Conservation (phyloP, 2,329 filamentous ascomycete genomes). For the Aspergillus glaucus region DNA sequence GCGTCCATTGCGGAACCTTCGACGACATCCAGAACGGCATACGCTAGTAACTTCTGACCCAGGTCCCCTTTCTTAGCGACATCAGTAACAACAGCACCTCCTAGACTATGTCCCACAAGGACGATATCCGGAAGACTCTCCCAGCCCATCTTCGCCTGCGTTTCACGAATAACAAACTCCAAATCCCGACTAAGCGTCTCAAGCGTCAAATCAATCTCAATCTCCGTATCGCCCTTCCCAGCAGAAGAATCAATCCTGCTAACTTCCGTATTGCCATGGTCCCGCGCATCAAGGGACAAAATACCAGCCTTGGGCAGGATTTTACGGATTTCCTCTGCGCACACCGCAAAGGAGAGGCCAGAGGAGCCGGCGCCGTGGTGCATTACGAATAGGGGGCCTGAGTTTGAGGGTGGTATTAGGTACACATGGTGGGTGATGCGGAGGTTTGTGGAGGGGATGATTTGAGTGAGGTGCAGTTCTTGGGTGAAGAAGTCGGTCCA, state of each 20-base stretch:
- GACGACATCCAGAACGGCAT: constrained; percentile 88
- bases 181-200: constrained; percentile 68
- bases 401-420: constrained; percentile 67
- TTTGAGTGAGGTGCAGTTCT: constrained; percentile 63
- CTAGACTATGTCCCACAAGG: constrained; percentile 85
- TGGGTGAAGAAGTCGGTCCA: constrained; percentile 92
- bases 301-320: constrained; percentile 74
- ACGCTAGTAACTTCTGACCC: constrained; percentile 67
- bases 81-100: constrained; percentile 84
- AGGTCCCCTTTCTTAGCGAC: constrained; percentile 63
- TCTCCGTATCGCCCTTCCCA: constrained; percentile 14
- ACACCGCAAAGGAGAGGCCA: constrained; percentile 81
- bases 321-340: constrained; percentile 70
- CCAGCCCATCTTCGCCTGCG: constrained; percentile 67
- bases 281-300: constrained; percentile 76
- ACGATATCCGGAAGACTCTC: constrained; percentile 64
- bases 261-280: constrained; percentile 65
- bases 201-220: constrained; percentile 62
- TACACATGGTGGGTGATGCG: constrained; percentile 73
- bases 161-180: constrained; percentile 60
- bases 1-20: constrained; percentile 92
- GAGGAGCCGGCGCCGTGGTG: constrained; percentile 95
- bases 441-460: constrained; percentile 27
- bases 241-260: constrained; percentile 19
- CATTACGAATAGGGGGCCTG: constrained; percentile 79